Evolutionary conservation across 1,139 yeast genomes (phyloP).

Genomic region (Debaryomyces nepalensis): DNA sequence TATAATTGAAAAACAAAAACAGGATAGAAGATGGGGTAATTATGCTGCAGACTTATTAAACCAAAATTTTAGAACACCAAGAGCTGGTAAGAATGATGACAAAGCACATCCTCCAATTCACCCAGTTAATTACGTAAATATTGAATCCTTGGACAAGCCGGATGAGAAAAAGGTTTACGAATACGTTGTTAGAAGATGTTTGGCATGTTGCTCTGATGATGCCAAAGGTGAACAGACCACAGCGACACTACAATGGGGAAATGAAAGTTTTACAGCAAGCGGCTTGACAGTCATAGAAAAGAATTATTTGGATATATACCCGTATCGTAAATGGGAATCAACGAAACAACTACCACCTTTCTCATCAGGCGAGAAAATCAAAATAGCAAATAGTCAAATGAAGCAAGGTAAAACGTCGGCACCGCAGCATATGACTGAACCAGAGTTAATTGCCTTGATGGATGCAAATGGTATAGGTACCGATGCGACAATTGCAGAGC

Average conservation of each 20-base stretch:
- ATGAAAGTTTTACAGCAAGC: slow-evolving; percentile 67
- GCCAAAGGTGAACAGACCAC: slow-evolving; percentile 78
- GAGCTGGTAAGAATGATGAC: slow-evolving; percentile 85
- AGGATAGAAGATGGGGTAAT: slow-evolving; percentile 52
- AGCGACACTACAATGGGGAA: slow-evolving; percentile 74
- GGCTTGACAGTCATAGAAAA: slow-evolving; percentile 75
- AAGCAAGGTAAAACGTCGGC: slow-evolving; percentile 78
- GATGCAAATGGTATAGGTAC: slow-evolving; percentile 98
- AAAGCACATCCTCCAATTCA: slow-evolving; percentile 99
- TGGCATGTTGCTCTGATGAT: slow-evolving; percentile 92
- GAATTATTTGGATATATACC: slow-evolving; percentile 81
- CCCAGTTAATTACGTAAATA: slow-evolving; percentile 64
- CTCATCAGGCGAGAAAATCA: slow-evolving; percentile 57
- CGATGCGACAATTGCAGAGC: slow-evolving; percentile 99
- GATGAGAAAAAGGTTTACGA: slow-evolving; percentile 80
- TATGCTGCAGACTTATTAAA: slow-evolving; percentile 43
- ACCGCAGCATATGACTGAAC: slow-evolving; percentile 85
- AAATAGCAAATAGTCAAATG: slow-evolving; percentile 58
- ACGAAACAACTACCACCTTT: slow-evolving; percentile 70
- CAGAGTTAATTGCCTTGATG: slow-evolving; percentile 91
- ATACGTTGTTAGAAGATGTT: slow-evolving; percentile 80
- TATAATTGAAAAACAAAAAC: slow-evolving; percentile 63
- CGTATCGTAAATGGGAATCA: slow-evolving; percentile 80
- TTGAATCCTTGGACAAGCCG: slow-evolving; percentile 38
- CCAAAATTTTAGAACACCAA: slow-evolving; percentile 58